Evolutionary conservation across 805 yeast species (phyloP).

Genomic region (Saccharomycopsis microspora): DNA sequence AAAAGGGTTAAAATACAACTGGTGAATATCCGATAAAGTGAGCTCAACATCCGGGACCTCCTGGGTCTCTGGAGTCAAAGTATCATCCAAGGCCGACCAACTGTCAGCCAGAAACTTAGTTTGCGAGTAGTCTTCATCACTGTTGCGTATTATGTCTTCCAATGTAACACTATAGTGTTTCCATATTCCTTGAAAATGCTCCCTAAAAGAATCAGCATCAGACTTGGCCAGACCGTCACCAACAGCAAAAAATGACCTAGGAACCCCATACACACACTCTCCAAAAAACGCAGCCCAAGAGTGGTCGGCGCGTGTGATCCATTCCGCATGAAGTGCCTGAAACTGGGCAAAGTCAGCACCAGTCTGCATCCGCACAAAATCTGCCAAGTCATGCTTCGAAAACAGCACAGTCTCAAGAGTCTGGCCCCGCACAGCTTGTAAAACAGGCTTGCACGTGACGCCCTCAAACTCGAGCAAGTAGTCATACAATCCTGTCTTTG

Average conservation of each 20-base stretch:
- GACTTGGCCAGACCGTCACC: not conserved
- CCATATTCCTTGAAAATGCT: not conserved
- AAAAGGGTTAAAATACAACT: conserved; percentile 10
- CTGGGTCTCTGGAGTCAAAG: too few relatives aligned
- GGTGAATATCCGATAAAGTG: conserved; percentile 6
- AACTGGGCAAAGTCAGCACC: not conserved
- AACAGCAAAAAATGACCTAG: not conserved
- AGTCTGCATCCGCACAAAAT: not conserved
- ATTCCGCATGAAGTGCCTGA: not conserved
- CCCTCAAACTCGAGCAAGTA: conserved; percentile 10
- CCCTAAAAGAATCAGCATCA: not conserved
- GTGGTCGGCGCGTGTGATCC: conserved; percentile 1
- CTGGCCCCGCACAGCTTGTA: not conserved
- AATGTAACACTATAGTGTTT: not conserved
- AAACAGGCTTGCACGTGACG: conserved; percentile 1
- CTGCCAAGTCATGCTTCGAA: not conserved
- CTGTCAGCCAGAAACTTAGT: not conserved
- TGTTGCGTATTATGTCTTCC: conserved; percentile 1
- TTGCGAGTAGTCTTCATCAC: conserved; percentile 1
- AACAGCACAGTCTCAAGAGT: not conserved
- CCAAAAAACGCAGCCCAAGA: conserved; percentile 5
- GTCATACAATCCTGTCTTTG: conserved; percentile 6
- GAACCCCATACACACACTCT: conserved; percentile 1
- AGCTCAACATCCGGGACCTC: conserved; percentile 1
- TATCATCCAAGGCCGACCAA: too few relatives aligned